These are phyloP conservation scores for Malus fusca DNA, from an alignment of 306 rosid species.

Conservation along the genomic window DNA sequence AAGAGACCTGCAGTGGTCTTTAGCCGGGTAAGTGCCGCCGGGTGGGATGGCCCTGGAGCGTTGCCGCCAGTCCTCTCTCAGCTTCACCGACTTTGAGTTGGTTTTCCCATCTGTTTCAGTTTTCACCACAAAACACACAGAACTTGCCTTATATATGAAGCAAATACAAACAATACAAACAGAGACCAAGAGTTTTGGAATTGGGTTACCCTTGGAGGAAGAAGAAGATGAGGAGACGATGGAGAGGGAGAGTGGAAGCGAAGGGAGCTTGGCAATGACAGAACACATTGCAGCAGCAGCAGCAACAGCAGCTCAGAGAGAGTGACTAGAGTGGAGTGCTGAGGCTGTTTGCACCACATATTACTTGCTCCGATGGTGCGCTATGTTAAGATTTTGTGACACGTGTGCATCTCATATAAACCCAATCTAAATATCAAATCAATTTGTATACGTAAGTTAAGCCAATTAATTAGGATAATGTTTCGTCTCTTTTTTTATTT, in stretches of 20 bases:
- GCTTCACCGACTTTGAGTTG: conserved; percentile 34
- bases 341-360: neutral
- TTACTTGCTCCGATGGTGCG: neutral
- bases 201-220: conserved; percentile 40
- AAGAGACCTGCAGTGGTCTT: conserved; percentile 85
- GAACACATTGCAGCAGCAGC: conserved; percentile 35
- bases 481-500: too few species aligned
- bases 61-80: conserved; percentile 80
- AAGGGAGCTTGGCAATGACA: conserved; percentile 39
- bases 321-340: neutral
- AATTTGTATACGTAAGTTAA: too few species aligned
- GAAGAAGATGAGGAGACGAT: conserved; percentile 40
- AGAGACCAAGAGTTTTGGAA: neutral
- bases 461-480: too few species aligned
- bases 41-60: conserved; percentile 81
- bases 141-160: neutral
- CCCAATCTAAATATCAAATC: too few species aligned
- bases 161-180: neutral
- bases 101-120: conserved; percentile 34
- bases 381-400: neutral
- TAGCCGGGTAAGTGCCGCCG: conserved; percentile 92
- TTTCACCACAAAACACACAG: neutral
- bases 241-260: conserved; percentile 37
- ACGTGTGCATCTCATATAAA: neutral
- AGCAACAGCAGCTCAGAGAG: neutral